These are phyloP conservation scores for Claviceps fusiformis DNA, from an alignment of 2,329 filamentous ascomycete genomes.

Conservation along the genomic window DNA sequence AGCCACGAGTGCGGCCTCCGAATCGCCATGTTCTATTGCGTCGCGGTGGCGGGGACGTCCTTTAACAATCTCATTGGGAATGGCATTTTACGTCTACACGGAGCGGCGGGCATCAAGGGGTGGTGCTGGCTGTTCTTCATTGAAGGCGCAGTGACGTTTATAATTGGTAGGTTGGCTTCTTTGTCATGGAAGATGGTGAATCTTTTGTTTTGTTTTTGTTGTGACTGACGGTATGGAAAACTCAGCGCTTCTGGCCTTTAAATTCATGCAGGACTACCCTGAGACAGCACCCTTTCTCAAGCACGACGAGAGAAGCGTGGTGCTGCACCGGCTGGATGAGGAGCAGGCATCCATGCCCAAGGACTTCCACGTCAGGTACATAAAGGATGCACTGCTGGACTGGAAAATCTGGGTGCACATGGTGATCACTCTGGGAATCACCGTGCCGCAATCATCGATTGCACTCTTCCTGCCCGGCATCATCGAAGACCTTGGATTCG, in stretches of 20 bases:
- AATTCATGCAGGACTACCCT: slow-evolving; percentile 47
- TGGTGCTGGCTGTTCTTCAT: slow-evolving; percentile 78
- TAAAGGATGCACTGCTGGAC: slow-evolving; percentile 43
- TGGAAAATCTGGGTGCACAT: slow-evolving; percentile 44
- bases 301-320: slow-evolving; percentile 27
- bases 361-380: slow-evolving; percentile 41
- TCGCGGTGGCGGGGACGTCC: slow-evolving; percentile 45
- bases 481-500: slow-evolving; percentile 22
- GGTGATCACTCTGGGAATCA: slow-evolving; percentile 46
- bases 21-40: slow-evolving; percentile 46
- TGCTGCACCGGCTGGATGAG: slow-evolving; percentile 27
- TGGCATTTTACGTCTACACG: slow-evolving; percentile 44
- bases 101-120: slow-evolving; percentile 36
- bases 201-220: not conserved
- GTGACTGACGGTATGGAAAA: slow-evolving; percentile 4
- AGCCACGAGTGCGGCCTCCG: slow-evolving; percentile 47
- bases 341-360: slow-evolving; percentile 37
- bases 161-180: slow-evolving; percentile 19
- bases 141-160: slow-evolving; percentile 38
- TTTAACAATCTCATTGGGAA: slow-evolving; percentile 49
- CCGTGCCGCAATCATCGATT: slow-evolving; percentile 25
- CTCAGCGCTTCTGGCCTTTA: slow-evolving; percentile 33
- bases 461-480: slow-evolving; percentile 25
- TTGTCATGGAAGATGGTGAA: not conserved
- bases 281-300: slow-evolving; percentile 34